Evolutionary conservation across 1,139 yeast genomes (phyloP).

Genomic region (Nadsonia commutata): DNA sequence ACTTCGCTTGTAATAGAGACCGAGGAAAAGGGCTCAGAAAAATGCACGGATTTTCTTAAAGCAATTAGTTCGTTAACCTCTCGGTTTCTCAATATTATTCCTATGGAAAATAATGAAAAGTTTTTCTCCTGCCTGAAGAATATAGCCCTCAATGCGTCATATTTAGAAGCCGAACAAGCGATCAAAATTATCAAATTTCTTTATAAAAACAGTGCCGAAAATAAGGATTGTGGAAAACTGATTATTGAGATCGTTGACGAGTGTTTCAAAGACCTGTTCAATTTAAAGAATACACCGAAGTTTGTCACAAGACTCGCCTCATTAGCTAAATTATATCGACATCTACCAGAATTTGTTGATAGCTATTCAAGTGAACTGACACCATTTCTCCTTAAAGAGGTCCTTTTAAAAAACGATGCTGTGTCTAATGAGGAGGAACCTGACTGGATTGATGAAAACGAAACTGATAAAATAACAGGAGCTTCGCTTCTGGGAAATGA

Average conservation of each 20-base stretch:
- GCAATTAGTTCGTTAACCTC: conserved; percentile 48
- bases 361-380: conserved; percentile 45
- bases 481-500: conserved; percentile 30
- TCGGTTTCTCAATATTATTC: conserved; percentile 28
- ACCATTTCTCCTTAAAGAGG: conserved; percentile 42
- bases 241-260: conserved; percentile 19
- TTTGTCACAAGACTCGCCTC: conserved; percentile 46
- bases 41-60: conserved; percentile 31
- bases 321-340: conserved; percentile 45
- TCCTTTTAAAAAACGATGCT: conserved; percentile 36
- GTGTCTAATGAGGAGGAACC: conserved; percentile 13
- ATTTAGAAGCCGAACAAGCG: conserved; percentile 53
- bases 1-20: conserved; percentile 20
- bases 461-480: conserved; percentile 11
- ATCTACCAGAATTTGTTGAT: conserved; percentile 38
- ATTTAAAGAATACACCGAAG: conserved; percentile 16
- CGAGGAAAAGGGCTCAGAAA: conserved; percentile 19
- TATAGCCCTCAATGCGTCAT: conserved; percentile 39
- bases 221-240: conserved; percentile 27
- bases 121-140: conserved; percentile 22
- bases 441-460: conserved; percentile 15
- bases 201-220: conserved; percentile 23
- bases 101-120: conserved; percentile 10
- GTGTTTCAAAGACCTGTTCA: conserved; percentile 26
- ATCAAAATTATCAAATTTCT: conserved; percentile 40